These are phyloP conservation scores for Chernovozyma aurita DNA, from an alignment of 1,139 yeast genomes.

Conservation along the genomic window DNA sequence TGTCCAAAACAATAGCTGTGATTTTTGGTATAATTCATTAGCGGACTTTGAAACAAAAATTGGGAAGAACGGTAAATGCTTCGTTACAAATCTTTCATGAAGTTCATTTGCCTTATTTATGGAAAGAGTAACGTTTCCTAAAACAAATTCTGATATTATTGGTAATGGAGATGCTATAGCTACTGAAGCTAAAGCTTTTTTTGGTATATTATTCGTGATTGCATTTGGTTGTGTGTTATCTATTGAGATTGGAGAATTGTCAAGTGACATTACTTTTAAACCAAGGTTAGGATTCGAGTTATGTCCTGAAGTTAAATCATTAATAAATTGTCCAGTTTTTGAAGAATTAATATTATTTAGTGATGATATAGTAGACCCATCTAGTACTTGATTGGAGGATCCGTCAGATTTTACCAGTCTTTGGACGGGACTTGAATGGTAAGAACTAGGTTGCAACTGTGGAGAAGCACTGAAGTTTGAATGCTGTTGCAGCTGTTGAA, in stretches of 20 bases:
- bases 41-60: conserved; percentile 70
- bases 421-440: conserved; percentile 8
- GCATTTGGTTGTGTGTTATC: not conserved
- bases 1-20: conserved; percentile 86
- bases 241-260: conserved; percentile 20
- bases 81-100: conserved; percentile 62
- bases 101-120: conserved; percentile 65
- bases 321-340: conserved; percentile 1
- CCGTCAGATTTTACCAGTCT: conserved; percentile 6
- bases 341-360: not conserved
- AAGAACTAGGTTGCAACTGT: conserved; percentile 10
- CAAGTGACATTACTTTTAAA: conserved; percentile 12
- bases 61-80: conserved; percentile 75
- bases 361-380: not conserved
- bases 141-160: conserved; percentile 51
- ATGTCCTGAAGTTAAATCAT: conserved; percentile 8
- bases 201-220: not conserved
- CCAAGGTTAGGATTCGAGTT: conserved; percentile 6
- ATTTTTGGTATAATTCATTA: conserved; percentile 73
- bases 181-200: not conserved
- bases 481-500: conserved; percentile 19
- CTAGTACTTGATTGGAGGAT: not conserved
- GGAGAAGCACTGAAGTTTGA: conserved; percentile 8
- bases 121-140: conserved; percentile 72
- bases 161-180: conserved; percentile 6